Percentiles rank a stretch among this genome's conserved stretches.
phyloP scores from a whole-genome alignment of 1,284 basidiomycete species.

The Pisolithus thermaeus region DNA sequence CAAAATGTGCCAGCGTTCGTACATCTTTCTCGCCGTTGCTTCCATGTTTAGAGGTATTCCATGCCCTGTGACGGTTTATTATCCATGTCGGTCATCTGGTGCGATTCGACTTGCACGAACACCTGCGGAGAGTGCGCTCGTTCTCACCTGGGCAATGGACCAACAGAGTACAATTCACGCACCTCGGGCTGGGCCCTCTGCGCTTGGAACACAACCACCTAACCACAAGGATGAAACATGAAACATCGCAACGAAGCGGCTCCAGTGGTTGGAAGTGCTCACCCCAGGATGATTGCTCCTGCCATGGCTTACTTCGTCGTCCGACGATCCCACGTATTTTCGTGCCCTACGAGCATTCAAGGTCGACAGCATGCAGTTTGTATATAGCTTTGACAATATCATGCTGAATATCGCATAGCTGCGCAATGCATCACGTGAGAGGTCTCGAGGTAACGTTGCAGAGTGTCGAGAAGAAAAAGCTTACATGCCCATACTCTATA shows the following conservation, averaged over 20 bases:
- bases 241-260: neutral
- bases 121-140: neutral
- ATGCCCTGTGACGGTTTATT: too few relatives aligned
- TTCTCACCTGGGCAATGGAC: neutral
- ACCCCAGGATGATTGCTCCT: neutral
- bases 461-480: neutral
- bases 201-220: neutral
- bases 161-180: neutral
- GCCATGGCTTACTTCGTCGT: neutral
- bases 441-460: too few relatives aligned
- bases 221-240: neutral
- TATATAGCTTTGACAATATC: constrained; percentile 2
- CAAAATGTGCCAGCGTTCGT: too few relatives aligned
- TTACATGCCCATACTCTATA: neutral
- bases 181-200: neutral
- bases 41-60: too few relatives aligned
- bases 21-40: too few relatives aligned
- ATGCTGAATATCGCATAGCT: constrained; percentile 2
- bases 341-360: neutral
- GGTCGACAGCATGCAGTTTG: constrained; percentile 1
- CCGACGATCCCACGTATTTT: neutral
- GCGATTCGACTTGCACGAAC: neutral
- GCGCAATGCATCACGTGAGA: neutral
- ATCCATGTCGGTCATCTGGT: neutral
- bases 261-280: neutral